Conservation (phyloP, 345 rosid species). For the Murraya koenigii region DNA sequence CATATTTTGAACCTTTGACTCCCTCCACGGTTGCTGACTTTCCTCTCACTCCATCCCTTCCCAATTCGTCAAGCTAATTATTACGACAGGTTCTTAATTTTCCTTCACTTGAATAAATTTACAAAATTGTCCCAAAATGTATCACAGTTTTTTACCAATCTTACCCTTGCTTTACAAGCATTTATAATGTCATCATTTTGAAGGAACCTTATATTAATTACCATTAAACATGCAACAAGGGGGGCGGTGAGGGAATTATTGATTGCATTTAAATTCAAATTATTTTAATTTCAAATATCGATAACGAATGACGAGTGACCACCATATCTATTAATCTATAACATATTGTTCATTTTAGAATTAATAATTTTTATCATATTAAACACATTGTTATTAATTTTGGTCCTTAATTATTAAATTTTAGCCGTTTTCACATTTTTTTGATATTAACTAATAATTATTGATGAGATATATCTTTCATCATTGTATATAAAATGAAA, state of each 20-base stretch:
- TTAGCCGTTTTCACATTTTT: not conserved
- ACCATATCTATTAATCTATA: too few relatives aligned
- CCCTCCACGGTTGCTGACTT: not conserved
- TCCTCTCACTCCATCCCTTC: not conserved
- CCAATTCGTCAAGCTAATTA: not conserved
- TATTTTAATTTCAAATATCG: not conserved
- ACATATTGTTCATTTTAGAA: not conserved
- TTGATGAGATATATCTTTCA: not conserved
- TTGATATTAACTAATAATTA: not conserved
- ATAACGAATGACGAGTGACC: not conserved
- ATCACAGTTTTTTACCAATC: not conserved
- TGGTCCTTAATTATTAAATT: not conserved
- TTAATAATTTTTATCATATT: not conserved
- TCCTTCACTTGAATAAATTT: not conserved
- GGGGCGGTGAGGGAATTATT: slow-evolving; percentile 1
- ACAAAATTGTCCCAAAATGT: not conserved
- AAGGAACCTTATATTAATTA: not conserved
- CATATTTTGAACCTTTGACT: not conserved
- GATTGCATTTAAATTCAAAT: not conserved
- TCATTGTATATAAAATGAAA: not conserved
- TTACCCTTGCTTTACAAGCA: not conserved
- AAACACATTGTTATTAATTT: not conserved
- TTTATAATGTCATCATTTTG: not conserved
- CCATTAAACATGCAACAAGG: not conserved
- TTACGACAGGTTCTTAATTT: not conserved